These are phyloP conservation scores for Exophiala alcalophila DNA, from an alignment of 2,329 filamentous ascomycete species.

Conservation along the genomic window DNA sequence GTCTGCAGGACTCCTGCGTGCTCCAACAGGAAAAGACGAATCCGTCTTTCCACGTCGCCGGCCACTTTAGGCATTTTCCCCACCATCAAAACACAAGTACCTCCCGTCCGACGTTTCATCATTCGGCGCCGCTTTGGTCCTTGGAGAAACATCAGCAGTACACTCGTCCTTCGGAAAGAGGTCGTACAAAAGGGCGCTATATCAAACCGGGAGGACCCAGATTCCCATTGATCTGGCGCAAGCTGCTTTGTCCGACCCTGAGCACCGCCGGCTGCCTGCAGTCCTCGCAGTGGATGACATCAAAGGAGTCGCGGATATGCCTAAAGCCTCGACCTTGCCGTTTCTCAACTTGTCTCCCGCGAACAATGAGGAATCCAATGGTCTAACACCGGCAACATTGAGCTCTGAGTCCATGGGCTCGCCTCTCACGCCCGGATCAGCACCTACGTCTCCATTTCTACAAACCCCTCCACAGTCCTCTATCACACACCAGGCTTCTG, in stretches of 20 bases:
- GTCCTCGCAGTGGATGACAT: slow-evolving; percentile 25
- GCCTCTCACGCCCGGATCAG: slow-evolving; percentile 25
- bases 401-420: slow-evolving; percentile 29
- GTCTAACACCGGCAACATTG: slow-evolving; percentile 24
- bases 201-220: slow-evolving; percentile 15
- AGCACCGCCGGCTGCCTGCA: slow-evolving; percentile 27
- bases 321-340: slow-evolving; percentile 28
- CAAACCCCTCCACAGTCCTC: slow-evolving; percentile 15
- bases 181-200: slow-evolving; percentile 19
- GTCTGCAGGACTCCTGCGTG: too few species aligned
- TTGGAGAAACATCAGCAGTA: slow-evolving; percentile 7
- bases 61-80: too few species aligned
- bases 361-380: slow-evolving; percentile 26
- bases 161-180: slow-evolving; percentile 14
- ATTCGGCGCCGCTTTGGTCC: too few species aligned
- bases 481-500: slow-evolving; percentile 18
- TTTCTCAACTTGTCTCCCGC: slow-evolving; percentile 27
- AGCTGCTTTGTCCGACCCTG: slow-evolving; percentile 14
- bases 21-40: too few species aligned
- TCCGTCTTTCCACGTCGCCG: too few species aligned
- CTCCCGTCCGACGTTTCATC: too few species aligned
- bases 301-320: slow-evolving; percentile 25
- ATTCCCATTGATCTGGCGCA: slow-evolving; percentile 21
- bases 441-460: slow-evolving; percentile 23
- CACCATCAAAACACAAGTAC: too few species aligned